phyloP scores from a whole-genome alignment of 2,329 filamentous ascomycete genomes.

The Apiospora saccharicola region DNA sequence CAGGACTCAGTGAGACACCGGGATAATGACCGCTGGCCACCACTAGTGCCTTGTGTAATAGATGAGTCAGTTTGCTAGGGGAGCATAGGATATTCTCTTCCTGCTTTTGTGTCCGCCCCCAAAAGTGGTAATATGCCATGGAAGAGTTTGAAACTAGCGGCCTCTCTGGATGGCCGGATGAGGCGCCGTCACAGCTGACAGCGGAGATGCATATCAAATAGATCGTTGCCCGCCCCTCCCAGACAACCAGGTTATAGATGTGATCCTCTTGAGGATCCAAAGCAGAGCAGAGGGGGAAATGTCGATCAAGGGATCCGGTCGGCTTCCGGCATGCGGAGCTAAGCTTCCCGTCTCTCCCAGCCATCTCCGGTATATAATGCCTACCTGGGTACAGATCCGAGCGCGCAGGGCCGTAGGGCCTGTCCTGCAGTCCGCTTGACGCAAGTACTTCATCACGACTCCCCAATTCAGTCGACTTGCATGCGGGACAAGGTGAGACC shows the following conservation, averaged over 20 bases:
- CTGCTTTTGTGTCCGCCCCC: not conserved
- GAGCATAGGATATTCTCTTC: not conserved
- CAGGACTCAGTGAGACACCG: not conserved
- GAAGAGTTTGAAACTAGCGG: not conserved
- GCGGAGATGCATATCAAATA: not conserved
- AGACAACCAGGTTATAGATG: not conserved
- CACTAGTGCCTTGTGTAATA: not conserved
- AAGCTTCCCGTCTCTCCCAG: conserved; percentile 8
- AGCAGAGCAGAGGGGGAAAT: not conserved
- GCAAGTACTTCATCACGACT: conserved; percentile 11
- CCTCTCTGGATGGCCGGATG: not conserved
- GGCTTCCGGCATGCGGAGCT: conserved; percentile 18
- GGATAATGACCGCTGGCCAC: not conserved
- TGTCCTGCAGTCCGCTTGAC: not conserved
- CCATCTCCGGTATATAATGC: conserved; percentile 10
- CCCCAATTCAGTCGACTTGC: conserved; percentile 15
- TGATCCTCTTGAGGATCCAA: not conserved
- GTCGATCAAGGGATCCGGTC: conserved; percentile 10
- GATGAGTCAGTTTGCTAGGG: not conserved
- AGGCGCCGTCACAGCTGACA: not conserved
- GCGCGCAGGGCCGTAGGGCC: not conserved
- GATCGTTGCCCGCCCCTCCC: not conserved
- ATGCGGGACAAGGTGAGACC: conserved; percentile 4
- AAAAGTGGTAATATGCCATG: not conserved
- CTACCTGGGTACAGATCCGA: not conserved